Evolutionary conservation across 192 early-diverging fungal species (phyloP), one percentile per base, ranked within the genome.

Genomic region (Backusella australiensis): DNA sequence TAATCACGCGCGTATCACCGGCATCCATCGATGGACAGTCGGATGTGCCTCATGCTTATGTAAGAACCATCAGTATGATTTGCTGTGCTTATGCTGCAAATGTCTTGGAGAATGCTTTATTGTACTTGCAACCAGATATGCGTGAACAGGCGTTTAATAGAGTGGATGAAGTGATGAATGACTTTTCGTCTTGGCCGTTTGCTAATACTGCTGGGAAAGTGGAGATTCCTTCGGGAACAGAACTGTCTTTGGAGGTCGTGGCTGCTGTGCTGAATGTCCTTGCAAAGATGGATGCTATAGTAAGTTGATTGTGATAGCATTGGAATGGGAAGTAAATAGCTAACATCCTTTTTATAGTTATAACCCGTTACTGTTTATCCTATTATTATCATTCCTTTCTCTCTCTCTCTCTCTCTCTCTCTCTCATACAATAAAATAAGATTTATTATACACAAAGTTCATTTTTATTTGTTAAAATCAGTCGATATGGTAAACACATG

Each of bases 71-170:
- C 34, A 89, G 92, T 23, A 91, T 96, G 92, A 90, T 96, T 53
- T 95, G 94, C 79, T 93, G 96, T 12, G 94, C 96, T 14, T 97
- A 97, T 74, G 96, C 97, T 6, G 97, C 93, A 12, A 97, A 97
- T 74, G 97, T 98, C 6, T 79, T 98, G 46, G 97, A 98, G 81
- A 97, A 98, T 81, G 95, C 96, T 12, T 84, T 98, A 71, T 83
- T 90, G 34, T 90, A 90, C 46, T 81, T 98, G 75, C 90, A 90
- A 71, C 92, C 95, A 80, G 89, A 92, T 81, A 90, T 94, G 78
- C 85, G 96, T 29, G 97, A 98, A 77, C 86, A 89, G 68, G 95
- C 95, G 3, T 97, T 94, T 73, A 80, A 88, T 35, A 87, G 93
- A 36, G 96, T 95, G 9, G 97, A 98, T 78, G 93, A 94, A 67